These are phyloP conservation scores for Mortierella sp. DNA, from an alignment of 371 early-diverging fungal genomes.

Conservation along the genomic window DNA sequence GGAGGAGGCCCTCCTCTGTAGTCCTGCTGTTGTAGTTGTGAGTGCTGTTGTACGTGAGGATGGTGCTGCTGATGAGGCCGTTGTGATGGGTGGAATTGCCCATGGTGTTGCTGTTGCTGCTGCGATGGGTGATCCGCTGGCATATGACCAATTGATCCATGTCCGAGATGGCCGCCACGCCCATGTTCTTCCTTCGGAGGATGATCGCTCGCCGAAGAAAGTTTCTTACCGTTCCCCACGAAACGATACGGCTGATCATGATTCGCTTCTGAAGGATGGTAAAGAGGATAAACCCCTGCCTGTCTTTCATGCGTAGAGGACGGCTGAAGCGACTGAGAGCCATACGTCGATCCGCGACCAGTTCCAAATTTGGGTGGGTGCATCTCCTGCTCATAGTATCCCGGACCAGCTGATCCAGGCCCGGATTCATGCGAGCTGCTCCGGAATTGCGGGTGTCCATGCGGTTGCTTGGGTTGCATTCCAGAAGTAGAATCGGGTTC, in stretches of 20 bases:
- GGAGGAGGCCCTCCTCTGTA: conserved; percentile 17
- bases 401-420: conserved; percentile 4
- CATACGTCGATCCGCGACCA: conserved; percentile 20
- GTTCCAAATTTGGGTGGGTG: conserved; percentile 6
- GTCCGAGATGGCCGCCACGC: conserved; percentile 13
- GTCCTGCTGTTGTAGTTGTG: conserved; percentile 27
- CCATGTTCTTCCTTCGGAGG: conserved; percentile 20
- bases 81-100: conserved; percentile 10
- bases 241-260: conserved; percentile 29
- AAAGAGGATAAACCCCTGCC: conserved; percentile 6
- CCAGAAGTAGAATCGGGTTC: conserved; percentile 13
- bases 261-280: conserved; percentile 2
- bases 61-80: conserved; percentile 14
- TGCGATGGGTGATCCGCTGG: conserved; percentile 16
- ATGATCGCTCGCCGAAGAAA: conserved; percentile 6
- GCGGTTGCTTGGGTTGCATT: conserved; percentile 28
- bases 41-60: conserved; percentile 20
- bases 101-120: conserved; percentile 4
- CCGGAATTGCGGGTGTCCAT: conserved; percentile 17
- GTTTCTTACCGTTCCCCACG: conserved; percentile 12
- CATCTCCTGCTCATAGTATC: conserved; percentile 32
- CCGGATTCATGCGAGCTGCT: conserved; percentile 14
- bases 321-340: conserved; percentile 26
- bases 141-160: conserved; percentile 24
- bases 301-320: conserved; percentile 25